Percentiles rank a stretch among this genome's conserved stretches.
These are phyloP conservation scores for Krasilnikovozyma curviuscula DNA, from an alignment of 768 basidiomycete genomes.

Conservation along the genomic window DNA sequence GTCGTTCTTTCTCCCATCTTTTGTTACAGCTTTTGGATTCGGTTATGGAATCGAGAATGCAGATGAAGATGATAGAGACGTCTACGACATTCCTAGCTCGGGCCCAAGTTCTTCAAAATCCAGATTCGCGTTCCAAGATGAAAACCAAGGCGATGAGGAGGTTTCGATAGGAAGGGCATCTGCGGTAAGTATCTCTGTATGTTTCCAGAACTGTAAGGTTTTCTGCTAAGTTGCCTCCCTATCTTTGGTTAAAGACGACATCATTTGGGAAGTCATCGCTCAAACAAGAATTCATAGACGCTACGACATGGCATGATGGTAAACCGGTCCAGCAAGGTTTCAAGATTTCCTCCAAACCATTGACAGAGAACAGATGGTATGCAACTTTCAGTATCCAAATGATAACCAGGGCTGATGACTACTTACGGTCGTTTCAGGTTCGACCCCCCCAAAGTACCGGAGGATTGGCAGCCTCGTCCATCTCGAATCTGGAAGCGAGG, in stretches of 20 bases:
- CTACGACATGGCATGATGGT: constrained; percentile 49
- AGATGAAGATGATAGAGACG: constrained; percentile 75
- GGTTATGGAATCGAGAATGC: constrained; percentile 61
- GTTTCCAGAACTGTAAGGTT: neutral
- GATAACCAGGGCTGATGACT: too few relatives aligned
- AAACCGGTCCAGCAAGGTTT: constrained; percentile 57
- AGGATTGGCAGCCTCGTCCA: constrained; percentile 72
- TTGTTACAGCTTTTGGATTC: constrained; percentile 35
- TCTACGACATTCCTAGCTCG: constrained; percentile 40
- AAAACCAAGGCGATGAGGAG: constrained; percentile 44
- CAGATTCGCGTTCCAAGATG: constrained; percentile 28
- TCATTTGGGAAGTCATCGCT: too few relatives aligned
- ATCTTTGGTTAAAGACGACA: too few relatives aligned
- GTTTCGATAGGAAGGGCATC: too few relatives aligned
- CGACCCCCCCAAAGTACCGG: constrained; percentile 58
- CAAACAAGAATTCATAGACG: neutral
- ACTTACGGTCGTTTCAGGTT: constrained; percentile 38
- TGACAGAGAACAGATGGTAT: constrained; percentile 51
- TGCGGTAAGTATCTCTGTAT: too few relatives aligned
- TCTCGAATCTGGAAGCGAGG: constrained; percentile 44
- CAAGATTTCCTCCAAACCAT: constrained; percentile 43
- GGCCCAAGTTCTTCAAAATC: constrained; percentile 9
- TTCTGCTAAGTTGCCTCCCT: too few relatives aligned
- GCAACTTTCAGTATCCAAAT: too few relatives aligned
- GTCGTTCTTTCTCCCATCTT: neutral